Evolutionary conservation across 345 rosid species (phyloP), one percentile per base, ranked within the genome.

Genomic region (Jatropha curcas): DNA sequence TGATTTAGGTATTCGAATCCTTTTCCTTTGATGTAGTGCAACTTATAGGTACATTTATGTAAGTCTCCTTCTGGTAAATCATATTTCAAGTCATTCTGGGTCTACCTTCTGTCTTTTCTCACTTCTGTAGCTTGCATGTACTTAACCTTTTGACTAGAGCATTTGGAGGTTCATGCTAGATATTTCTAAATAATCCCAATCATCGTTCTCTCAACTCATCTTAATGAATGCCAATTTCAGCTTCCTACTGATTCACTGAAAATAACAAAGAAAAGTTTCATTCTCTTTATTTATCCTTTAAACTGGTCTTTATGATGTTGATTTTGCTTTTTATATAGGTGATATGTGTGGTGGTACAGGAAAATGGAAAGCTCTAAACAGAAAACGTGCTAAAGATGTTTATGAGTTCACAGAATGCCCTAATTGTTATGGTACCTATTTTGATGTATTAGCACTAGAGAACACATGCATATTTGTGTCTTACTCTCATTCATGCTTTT

Each of bases 301-400:
- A 50, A 48, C 35, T 27, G 58, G 46, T 52, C 27, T 6, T 2
- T 37, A 57, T 64, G 71, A 52, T 53, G 22, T 67, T 79, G 41
- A 50, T 80, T 68, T 45, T 45, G 2, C 31, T 31, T 64, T 77
- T 71, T 76, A 33, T 81, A 66, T 82, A 90, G 97, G 98, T 75
- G 98, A 94, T 79, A 94, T 94, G 98, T 94, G 98, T 83, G 98
- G 96, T 68, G 97, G 98, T 75, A 94, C 98, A 74, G 97, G 98
- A 83, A 94, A 94, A 83, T 94, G 97, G 98, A 94, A 92, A 77
- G 97, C 98, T 71, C 96, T 94, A 35, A 92, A 92, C 83, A 73
- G 97, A 79, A 94, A 94, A 78, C 94, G 96, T 31, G 95, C 98
- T 0, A 94, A 94, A 81, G 97, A 94, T 85, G 96, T 94, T 68